Conservation (phyloP, 2,329 filamentous ascomycete species). For the Dothideomycetidae sp. region DNA sequence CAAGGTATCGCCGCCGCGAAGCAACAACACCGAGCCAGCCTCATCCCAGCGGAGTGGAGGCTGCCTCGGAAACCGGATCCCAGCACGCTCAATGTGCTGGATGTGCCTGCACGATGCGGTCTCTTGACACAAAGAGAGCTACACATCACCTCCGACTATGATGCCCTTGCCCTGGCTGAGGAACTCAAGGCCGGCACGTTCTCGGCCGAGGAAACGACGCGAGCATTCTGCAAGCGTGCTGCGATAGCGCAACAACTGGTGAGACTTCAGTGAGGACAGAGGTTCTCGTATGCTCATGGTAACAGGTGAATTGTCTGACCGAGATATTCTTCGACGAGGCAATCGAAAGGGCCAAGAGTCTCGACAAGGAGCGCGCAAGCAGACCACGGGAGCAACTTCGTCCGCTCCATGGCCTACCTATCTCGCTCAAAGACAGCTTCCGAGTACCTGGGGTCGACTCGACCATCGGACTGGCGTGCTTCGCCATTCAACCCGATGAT, state of each 20-base stretch:
- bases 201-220: conserved; percentile 17
- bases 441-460: conserved; percentile 38
- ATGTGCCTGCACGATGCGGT: conserved; percentile 35
- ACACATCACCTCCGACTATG: conserved; percentile 38
- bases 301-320: conserved; percentile 30
- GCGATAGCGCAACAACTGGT: conserved; percentile 21
- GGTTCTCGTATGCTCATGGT: background rate
- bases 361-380: conserved; percentile 26
- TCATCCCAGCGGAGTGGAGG: conserved; percentile 12
- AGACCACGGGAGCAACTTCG: conserved; percentile 25
- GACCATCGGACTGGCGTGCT: conserved; percentile 44
- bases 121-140: conserved; percentile 36
- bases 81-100: conserved; percentile 26
- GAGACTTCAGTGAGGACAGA: too few relatives aligned
- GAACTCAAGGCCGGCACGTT: conserved; percentile 21
- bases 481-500: conserved; percentile 17
- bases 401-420: conserved; percentile 39
- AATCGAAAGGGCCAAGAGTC: conserved; percentile 25
- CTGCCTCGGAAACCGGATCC: conserved; percentile 15
- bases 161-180: conserved; percentile 26
- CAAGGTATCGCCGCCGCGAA: conserved; percentile 11
- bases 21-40: conserved; percentile 10
- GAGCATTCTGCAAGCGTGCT: conserved; percentile 29
- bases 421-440: conserved; percentile 35
- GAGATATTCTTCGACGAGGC: conserved; percentile 27